Percentiles rank a stretch among this genome's conserved stretches.
These are phyloP conservation scores for Yarrowia bubula DNA, from an alignment of 805 yeast genomes.

Conservation along the genomic window DNA sequence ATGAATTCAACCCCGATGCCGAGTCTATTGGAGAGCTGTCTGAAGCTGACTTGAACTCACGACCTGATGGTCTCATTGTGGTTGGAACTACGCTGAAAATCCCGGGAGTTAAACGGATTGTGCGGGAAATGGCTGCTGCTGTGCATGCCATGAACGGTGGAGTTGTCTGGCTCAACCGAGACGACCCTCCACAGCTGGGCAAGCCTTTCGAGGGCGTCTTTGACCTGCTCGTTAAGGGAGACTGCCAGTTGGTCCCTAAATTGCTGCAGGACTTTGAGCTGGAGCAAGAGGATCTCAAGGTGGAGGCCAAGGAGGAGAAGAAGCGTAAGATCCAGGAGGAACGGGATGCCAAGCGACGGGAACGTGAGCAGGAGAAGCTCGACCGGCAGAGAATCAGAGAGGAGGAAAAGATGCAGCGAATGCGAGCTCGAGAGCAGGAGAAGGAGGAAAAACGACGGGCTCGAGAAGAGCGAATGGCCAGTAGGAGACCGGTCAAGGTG, in stretches of 20 bases:
- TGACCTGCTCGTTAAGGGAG: conserved; percentile 62
- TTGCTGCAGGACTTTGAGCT: conserved; percentile 35
- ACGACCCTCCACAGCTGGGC: conserved; percentile 47
- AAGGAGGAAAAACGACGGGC: conserved; percentile 8
- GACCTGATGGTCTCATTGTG: conserved; percentile 75
- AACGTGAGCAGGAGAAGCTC: conserved; percentile 7
- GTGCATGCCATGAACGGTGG: conserved; percentile 58
- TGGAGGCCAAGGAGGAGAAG: conserved; percentile 16
- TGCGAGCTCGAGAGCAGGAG: neutral
- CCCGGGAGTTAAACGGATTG: conserved; percentile 65
- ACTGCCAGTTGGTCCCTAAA: conserved; percentile 57
- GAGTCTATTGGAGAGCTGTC: conserved; percentile 78
- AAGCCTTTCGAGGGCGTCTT: conserved; percentile 52
- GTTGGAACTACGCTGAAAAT: conserved; percentile 85
- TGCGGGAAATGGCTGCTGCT: conserved; percentile 57
- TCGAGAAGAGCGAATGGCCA: neutral
- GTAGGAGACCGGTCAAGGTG: neutral
- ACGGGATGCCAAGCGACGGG: neutral
- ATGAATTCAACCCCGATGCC: conserved; percentile 83
- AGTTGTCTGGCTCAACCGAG: conserved; percentile 61
- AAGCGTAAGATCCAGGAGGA: conserved; percentile 20
- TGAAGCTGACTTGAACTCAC: conserved; percentile 58
- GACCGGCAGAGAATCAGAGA: conserved; percentile 10
- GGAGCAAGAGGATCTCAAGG: conserved; percentile 14
- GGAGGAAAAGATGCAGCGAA: conserved; percentile 7